phyloP scores from a whole-genome alignment of 1,139 yeast genomes.

The Pichiaceae sp. region DNA sequence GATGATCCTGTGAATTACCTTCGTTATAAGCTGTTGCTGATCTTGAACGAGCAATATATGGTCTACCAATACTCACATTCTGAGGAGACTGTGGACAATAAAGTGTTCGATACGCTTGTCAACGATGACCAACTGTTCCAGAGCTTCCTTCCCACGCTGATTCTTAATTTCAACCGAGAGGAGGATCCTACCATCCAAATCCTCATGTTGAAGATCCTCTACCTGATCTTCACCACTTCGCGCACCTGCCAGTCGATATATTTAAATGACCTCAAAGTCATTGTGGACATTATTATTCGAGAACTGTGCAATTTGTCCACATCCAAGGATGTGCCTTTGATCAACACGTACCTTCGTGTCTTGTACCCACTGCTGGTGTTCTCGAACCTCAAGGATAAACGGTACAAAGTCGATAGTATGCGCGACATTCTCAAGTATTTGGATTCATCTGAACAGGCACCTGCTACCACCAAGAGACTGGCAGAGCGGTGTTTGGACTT shows the following conservation, averaged over 20 bases:
- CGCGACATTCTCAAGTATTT: conserved; percentile 42
- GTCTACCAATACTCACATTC: conserved; percentile 37
- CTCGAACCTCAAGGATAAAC: conserved; percentile 49
- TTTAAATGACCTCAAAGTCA: conserved; percentile 75
- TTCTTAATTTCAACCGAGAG: conserved; percentile 69
- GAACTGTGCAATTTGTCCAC: conserved; percentile 60
- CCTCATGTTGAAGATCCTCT: conserved; percentile 70
- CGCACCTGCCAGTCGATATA: conserved; percentile 58
- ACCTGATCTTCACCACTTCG: conserved; percentile 63
- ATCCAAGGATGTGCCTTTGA: conserved; percentile 51
- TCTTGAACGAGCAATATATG: conserved; percentile 80
- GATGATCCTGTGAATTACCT: conserved; percentile 63
- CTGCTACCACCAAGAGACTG: conserved; percentile 43
- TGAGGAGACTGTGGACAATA: conserved; percentile 18
- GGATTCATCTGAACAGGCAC: conserved; percentile 20
- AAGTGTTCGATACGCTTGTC: conserved; percentile 14
- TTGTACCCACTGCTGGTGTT: conserved; percentile 61
- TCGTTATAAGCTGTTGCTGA: conserved; percentile 63
- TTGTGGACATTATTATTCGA: conserved; percentile 77
- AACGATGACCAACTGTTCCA: conserved; percentile 26
- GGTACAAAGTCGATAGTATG: conserved; percentile 54
- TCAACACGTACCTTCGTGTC: conserved; percentile 72
- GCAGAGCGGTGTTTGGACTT: conserved; percentile 57
- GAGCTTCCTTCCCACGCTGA: conserved; percentile 44
- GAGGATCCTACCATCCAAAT: conserved; percentile 66